Evolutionary conservation across 2,329 filamentous ascomycete genomes (phyloP), one percentile per base, ranked within the genome.

Genomic region (Sporothrix humicola): DNA sequence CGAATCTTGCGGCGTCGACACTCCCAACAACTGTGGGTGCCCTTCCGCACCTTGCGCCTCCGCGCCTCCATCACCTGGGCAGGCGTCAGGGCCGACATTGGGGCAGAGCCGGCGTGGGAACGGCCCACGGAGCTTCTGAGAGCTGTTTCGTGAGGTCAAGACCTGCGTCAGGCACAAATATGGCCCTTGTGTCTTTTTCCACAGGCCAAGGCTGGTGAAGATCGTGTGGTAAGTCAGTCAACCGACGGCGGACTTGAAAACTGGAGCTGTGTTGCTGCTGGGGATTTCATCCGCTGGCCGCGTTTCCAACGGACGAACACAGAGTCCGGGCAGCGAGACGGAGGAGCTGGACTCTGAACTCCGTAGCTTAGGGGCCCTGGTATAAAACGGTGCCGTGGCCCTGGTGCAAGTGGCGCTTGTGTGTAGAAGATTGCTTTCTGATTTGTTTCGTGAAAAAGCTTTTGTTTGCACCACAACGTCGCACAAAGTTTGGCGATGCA

Each of bases 1-100:
- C 82, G 82, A 61, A 86, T 83, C 78, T 88, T 88, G 58, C 85
- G 82, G 66, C 84, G 82, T 20, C 82, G 80, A 73, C 86, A 88
- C 78, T 87, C 85, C 85, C 85, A 88, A 77, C 86, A 87, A 76
- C 85, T 87, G 75, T 83, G 83, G 1, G 86, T 88, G n/a, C 86
- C 86, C 74, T 87, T 87, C 20, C 85, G 84, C 31, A 86, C 77
- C 76, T 83, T 86, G 70, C 83, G 81, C 70, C 83, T 80, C 77
- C 83, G 82, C 42, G 79, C 75, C 31, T 79, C 79, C 15, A 75
- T 74, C 23, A 77, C 74, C 23, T 68, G 73, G 52, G 59, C 71
- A 6, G 71, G 42, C 26, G 75, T 74, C 61, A 74, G 59, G 52
- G 58, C 69, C 71, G 63, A 69, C 3, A 31, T 52, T 7, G 61